Conservation (phyloP, 495 filamentous ascomycete species). For the Trichoderma parareesei region DNA sequence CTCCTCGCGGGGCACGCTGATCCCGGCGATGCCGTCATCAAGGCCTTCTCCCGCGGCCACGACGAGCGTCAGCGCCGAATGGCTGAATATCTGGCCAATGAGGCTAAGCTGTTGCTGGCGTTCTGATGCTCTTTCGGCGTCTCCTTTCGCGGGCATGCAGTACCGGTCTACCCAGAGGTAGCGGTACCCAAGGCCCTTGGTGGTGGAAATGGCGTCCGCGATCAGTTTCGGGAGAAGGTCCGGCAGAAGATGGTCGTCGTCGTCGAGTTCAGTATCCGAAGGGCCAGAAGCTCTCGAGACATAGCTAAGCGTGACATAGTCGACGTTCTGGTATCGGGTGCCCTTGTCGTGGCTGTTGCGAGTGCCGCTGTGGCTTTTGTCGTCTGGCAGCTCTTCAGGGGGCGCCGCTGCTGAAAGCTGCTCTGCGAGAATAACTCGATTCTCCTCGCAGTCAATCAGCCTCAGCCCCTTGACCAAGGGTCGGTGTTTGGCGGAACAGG, state of each 20-base stretch:
- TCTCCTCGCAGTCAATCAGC: conserved; percentile 8
- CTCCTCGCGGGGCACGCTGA: conserved; percentile 7
- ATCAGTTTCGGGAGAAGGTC: conserved; percentile 13
- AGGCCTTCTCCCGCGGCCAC: conserved; percentile 19
- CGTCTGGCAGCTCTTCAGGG: not conserved
- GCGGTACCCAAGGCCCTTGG: conserved; percentile 14
- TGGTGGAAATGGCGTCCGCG: conserved; percentile 20
- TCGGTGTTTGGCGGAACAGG: not conserved
- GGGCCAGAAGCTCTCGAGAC: conserved; percentile 8
- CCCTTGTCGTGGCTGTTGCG: not conserved
- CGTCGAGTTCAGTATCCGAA: not conserved
- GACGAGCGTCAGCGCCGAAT: conserved; percentile 19
- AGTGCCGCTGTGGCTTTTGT: not conserved
- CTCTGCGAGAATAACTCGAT: not conserved
- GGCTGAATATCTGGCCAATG: conserved; percentile 22
- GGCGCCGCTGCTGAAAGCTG: not conserved
- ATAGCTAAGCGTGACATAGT: conserved; percentile 18
- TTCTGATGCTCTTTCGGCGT: not conserved
- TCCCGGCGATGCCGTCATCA: conserved; percentile 20
- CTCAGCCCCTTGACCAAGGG: not conserved
- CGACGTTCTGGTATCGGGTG: not conserved
- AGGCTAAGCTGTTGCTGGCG: conserved; percentile 19
- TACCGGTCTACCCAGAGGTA: conserved; percentile 26
- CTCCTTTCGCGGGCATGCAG: conserved; percentile 18
- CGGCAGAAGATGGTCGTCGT: not conserved